Conservation (phyloP, 2,329 filamentous ascomycete genomes). For the Aciculosporium take region DNA sequence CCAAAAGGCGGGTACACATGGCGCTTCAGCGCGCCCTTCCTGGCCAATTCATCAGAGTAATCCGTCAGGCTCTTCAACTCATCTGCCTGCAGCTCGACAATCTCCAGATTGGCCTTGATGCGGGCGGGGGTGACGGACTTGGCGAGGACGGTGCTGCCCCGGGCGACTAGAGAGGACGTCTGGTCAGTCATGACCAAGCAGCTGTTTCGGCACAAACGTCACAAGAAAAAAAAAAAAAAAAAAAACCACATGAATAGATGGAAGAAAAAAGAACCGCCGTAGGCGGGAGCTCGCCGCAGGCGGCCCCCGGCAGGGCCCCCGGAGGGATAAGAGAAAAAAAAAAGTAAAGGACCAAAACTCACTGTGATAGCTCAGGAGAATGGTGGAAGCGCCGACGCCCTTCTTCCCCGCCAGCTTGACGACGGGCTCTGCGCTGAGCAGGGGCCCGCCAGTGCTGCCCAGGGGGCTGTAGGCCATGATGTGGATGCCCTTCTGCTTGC, state of each 20-base stretch:
- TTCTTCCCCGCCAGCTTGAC: slow-evolving; percentile 51
- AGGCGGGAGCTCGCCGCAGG: no score
- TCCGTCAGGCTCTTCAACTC: slow-evolving; percentile 46
- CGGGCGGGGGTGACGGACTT: slow-evolving; percentile 56
- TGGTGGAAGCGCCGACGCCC: slow-evolving; percentile 42
- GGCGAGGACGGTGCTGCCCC: slow-evolving; percentile 55
- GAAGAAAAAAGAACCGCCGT: no score
- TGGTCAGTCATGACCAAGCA: no score
- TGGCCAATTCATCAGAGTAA: slow-evolving; percentile 36
- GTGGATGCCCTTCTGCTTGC: slow-evolving; percentile 53
- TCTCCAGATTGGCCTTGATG: slow-evolving; percentile 55
- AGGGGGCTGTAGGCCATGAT: slow-evolving; percentile 60
- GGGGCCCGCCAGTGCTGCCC: slow-evolving; percentile 48
- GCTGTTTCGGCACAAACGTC: no score
- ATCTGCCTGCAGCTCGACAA: slow-evolving; percentile 49
- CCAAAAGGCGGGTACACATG: slow-evolving; percentile 59
- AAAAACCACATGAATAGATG: no score
- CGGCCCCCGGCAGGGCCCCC: no score
- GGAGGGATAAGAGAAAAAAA: no score
- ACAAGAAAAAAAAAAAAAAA: no score
- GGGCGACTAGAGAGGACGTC: slow-evolving; percentile 51
- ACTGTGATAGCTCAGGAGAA: slow-evolving; percentile 62
- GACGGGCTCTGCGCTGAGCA: slow-evolving; percentile 48
- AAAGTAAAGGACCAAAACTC: no score
- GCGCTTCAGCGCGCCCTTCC: slow-evolving; percentile 38